Base-by-base conservation (phyloP, 768 basidiomycete genomes). In the Mycena rosella region DNA sequence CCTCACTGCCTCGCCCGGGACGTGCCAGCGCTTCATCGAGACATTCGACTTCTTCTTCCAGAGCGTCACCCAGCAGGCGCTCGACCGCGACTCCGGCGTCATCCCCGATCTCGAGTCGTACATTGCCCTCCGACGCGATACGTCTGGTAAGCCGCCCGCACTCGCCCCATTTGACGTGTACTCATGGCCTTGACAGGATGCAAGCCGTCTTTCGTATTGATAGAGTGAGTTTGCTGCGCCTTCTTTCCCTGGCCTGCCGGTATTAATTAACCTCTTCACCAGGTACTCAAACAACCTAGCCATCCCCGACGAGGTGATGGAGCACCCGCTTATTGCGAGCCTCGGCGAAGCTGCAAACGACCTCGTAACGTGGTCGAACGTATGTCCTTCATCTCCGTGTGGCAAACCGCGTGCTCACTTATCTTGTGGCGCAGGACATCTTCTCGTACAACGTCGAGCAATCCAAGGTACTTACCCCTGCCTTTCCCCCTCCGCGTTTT, bases 381-480 rank as follows among this genome's bases (percentile, higher is more conserved):
- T 93, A 82, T 79, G 90, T 83, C 52, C 60, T 70, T 68, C 65
- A 72, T 73, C 55, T 72, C 70, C 32, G 26, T 70, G 68, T 68
- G 72, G 55, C 45, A 60, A 62, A 52, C 61, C 70, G 73, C 69
- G 63, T 73, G 57, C 74, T 73, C 48, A 71, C 72, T 60, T 61
- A 62, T 59, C 34, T 36, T 71, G 62, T 69, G 56, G 62, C 57
- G 71, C 72, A 93, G 93, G 93, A 94, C 78, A 87, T 95, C 74
- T 94, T 93, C 79, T 94, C 93, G 22, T 95, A 89, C 82, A 93
- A 93, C 78, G 89, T 91, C 70, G 93, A 95, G 75, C 93, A 94
- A 74, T 87, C 91, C 22, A 87, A 88, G 62, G 67, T 69, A 59
- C 40, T 10, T 26, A n/a, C 2, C 36, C 49, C 27, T 17, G 18